These are phyloP conservation scores for Mucor saturninus DNA, from an alignment of 371 early-diverging fungal genomes.

Conservation along the genomic window DNA sequence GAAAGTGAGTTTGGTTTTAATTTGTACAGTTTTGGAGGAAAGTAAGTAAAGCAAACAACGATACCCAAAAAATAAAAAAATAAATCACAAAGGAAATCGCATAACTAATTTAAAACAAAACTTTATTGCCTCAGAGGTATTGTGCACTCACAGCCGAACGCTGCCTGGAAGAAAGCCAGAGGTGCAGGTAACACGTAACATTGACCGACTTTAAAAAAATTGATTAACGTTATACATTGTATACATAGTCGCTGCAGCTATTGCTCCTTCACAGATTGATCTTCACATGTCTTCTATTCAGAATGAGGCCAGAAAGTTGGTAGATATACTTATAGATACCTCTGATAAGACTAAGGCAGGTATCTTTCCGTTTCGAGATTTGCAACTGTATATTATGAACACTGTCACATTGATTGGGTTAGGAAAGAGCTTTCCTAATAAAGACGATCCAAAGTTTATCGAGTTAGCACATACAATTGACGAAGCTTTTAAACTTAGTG, in stretches of 20 bases:
- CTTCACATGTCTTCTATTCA: constrained; percentile 7
- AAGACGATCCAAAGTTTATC: constrained; percentile 18
- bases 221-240: not conserved
- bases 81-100: not conserved
- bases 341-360: not conserved
- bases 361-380: constrained; percentile 10
- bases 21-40: constrained; percentile 9
- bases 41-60: not conserved
- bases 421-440: constrained; percentile 4
- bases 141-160: constrained; percentile 8
- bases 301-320: constrained; percentile 6
- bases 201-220: not conserved
- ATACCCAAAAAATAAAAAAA: not conserved
- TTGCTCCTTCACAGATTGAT: constrained; percentile 15
- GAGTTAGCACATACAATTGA: not conserved
- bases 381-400: constrained; percentile 16
- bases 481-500: constrained; percentile 3
- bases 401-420: constrained; percentile 5
- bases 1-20: not conserved
- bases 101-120: too few relatives aligned
- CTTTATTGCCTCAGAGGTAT: constrained; percentile 1
- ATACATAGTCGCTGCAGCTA: constrained; percentile 3
- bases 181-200: constrained; percentile 2
- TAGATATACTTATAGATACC: not conserved
- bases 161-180: not conserved